Evolutionary conservation across 2,329 filamentous ascomycete genomes (phyloP).

Genomic region (Trichoderma atroviride): DNA sequence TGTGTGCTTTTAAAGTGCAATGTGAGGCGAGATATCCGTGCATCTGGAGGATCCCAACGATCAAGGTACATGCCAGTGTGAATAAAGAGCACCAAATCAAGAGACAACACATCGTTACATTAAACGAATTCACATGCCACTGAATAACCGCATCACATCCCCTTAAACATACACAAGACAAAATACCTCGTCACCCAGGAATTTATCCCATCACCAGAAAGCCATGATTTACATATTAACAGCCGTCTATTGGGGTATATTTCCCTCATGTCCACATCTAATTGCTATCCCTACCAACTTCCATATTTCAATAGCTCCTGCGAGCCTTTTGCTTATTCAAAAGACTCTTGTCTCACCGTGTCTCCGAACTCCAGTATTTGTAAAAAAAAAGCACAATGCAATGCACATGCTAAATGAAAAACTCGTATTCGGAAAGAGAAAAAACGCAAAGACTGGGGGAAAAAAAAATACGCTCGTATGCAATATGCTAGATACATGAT

Average conservation of each 20-base stretch:
- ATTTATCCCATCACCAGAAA: neutral
- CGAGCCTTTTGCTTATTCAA: neutral
- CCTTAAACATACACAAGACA: neutral
- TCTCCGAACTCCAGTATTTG: neutral
- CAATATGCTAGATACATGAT: neutral
- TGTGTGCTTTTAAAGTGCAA: neutral
- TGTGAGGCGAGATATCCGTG: neutral
- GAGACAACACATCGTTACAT: neutral
- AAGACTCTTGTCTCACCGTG: neutral
- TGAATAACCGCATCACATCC: neutral
- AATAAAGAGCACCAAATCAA: neutral
- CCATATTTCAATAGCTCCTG: neutral
- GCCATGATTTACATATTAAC: neutral
- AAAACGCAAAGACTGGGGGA: neutral
- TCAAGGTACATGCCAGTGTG: neutral
- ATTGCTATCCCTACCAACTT: neutral
- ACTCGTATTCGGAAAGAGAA: neutral
- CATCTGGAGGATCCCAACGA: neutral
- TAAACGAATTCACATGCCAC: neutral
- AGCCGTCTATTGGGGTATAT: neutral
- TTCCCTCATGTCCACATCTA: conserved; percentile 2
- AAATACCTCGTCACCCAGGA: neutral
- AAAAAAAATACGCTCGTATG: neutral
- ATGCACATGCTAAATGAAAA: neutral
- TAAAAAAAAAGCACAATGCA: neutral